These are phyloP conservation scores for Spergularia bocconei DNA, from an alignment of 148 eudicot species.

Conservation along the genomic window DNA sequence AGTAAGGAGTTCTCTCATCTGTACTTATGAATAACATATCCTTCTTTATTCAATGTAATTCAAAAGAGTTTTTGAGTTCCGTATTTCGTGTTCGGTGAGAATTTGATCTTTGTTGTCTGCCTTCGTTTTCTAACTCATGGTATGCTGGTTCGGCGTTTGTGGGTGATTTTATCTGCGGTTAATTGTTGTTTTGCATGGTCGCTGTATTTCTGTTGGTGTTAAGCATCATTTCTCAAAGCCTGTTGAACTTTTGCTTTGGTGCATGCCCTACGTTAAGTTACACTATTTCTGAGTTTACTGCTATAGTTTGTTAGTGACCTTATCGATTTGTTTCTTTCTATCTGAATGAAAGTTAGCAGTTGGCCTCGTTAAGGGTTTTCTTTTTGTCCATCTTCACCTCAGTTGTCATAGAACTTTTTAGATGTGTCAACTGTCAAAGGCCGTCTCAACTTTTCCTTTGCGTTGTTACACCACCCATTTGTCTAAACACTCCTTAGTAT, in stretches of 20 bases:
- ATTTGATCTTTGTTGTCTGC: neutral
- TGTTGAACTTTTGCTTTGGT: neutral
- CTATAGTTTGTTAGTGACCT: neutral
- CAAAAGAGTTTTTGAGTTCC: neutral
- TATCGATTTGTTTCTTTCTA: too few species aligned
- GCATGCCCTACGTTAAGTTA: neutral
- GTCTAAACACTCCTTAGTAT: neutral
- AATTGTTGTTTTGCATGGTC: neutral
- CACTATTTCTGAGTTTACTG: neutral
- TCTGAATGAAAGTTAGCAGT: too few species aligned
- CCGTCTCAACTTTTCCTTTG: neutral
- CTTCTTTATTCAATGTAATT: too few species aligned
- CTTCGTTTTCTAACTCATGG: neutral
- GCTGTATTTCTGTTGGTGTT: neutral
- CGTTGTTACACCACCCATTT: neutral
- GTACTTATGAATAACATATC: neutral
- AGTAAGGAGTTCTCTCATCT: constrained; percentile 48
- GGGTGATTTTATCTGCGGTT: neutral
- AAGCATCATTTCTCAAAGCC: neutral
- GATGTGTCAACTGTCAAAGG: too few species aligned
- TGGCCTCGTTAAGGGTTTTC: too few species aligned
- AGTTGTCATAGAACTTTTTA: neutral
- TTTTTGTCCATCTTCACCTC: neutral
- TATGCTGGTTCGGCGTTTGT: neutral
- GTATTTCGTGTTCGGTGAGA: neutral